Base-by-base conservation (phyloP, 441 rosid species). In the Hura crepitans region DNA sequence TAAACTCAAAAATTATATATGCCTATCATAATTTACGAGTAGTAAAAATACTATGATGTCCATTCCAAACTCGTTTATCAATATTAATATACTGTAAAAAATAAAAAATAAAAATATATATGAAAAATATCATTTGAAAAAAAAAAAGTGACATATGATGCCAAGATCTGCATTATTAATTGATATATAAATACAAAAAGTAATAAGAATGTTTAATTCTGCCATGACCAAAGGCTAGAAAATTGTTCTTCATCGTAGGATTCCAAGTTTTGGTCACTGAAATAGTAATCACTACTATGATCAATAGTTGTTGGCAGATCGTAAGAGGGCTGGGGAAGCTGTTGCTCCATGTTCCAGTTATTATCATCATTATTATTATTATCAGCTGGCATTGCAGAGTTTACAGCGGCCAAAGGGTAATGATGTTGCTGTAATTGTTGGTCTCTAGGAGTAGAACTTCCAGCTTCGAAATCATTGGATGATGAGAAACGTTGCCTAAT, bases 201-300 rank as follows among this genome's bases (percentile, higher is more conserved):
- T 15, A 15, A 15, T 5, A 17, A 50, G 0, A 20, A 17, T 15
- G 18, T 4, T 50, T 49, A 73, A 23, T 28, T 45, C 30, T 53
- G 62, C 78, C 78, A 79, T 53, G 77, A 43, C 82, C 82, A 76
- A 9, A 67, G 68, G 57, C 37, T 65, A 28, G 65, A 65, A 43
- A 45, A 55, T 18, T 68, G 72, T 22, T 67, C 72, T 10, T 58
- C 28, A 56, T 3, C 25, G n/a, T n/a, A n/a, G 37, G 42, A 9
- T n/a, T 59, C 77, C 4, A 8, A 4, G 25, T 33, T 13, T 13
- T 49, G 58, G 28, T 60, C 57, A 45, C 9, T 9, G 17, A 2
- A 18, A 50, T 51, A 51, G 72, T 37, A 2, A 30, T 28, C 50
- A n/a, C 20, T 31, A 57, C 25, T 15, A n/a, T n/a, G n/a, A 43